A percentile compares a stretch with the other conserved stretches of the same genome.
Conservation (phyloP, 805 yeast genomes). For the Sporopachydermia lactativora region DNA sequence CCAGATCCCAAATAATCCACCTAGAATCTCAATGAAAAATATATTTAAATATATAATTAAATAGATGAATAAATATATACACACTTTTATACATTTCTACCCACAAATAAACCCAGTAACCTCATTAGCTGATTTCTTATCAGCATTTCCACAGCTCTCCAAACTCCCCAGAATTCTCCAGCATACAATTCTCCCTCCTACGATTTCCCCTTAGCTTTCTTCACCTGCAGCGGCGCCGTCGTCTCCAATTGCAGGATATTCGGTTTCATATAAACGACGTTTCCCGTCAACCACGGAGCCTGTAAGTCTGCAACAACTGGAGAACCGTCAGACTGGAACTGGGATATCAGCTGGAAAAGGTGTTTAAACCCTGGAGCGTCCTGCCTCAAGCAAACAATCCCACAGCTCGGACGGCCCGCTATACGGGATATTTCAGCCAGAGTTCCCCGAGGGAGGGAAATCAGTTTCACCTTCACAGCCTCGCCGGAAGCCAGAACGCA, state of each 20-base stretch:
- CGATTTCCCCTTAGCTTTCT: not conserved
- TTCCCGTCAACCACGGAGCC: not conserved
- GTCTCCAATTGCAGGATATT: not conserved
- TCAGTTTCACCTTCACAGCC: slow-evolving; percentile 23
- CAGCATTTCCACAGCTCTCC: not conserved
- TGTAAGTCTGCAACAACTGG: not conserved
- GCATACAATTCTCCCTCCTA: no score
- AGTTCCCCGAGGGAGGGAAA: slow-evolving; percentile 32
- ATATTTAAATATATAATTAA: no score
- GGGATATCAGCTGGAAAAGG: not conserved
- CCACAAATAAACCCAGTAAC: no score
- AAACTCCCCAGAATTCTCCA: no score
- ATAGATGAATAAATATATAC: no score
- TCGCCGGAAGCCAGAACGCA: slow-evolving; percentile 25
- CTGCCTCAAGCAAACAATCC: slow-evolving; percentile 21
- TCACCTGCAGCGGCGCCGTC: not conserved
- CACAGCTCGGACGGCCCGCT: slow-evolving; percentile 16
- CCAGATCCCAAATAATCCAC: not conserved
- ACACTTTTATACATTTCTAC: no score
- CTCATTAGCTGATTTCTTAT: no score
- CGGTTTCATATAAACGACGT: not conserved
- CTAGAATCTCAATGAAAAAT: not conserved
- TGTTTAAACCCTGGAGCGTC: slow-evolving; percentile 14
- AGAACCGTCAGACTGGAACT: not conserved
- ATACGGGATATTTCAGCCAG: slow-evolving; percentile 18